Evolutionary conservation across 2,329 filamentous ascomycete species (phyloP), one percentile per base, ranked within the genome.

Genomic region (Pseudocercospora fijiensis): DNA sequence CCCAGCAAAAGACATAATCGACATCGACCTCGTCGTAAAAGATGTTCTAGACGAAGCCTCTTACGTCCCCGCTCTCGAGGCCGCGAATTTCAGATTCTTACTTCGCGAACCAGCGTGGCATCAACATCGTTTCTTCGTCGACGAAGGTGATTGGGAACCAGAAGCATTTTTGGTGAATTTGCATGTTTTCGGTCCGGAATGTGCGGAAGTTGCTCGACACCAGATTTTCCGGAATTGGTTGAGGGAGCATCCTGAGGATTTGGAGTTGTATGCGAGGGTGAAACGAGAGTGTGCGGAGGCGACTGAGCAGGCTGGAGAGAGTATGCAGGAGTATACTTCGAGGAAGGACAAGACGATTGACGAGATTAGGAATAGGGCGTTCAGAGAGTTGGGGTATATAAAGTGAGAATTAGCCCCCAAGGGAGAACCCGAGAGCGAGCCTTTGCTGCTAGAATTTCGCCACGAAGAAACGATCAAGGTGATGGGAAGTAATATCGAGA

Each of bases 1-100:
- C 3, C 76, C 80, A 0, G 83, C 84, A 52, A 85, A 85, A 73
- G 75, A 77, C 28, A 73, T 84, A 53, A 82, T 85, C 53, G 83
- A 85, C 69, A 76, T 85, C 27, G 84, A 85, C 67, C 72, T 85
- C 8, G 75, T 79, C 3, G 76, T 85, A 7, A 63, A 27, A 52
- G 75, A 83, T 55, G 63, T 77, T 24, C 66, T 67, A 10, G 75
- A 79, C 43, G 82, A 85, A 67, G 70, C 65, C 1, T 70, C 72
- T 1, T 84, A 84, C 64, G 79, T 78, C 7, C 68, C 75, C 1
- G 71, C 71, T 2, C 79, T 84, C 3, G 80, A 83, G 67, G 65
- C 69, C 0, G 76, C 70, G 0, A 81, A 81, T 0, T 84, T 84
- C 57, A 74, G 77, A 13, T 83, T 84, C 56, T 72, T 82, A 1